Evolutionary conservation across 2,329 filamentous ascomycete genomes (phyloP).

Genomic region (Beauveria varroae): DNA sequence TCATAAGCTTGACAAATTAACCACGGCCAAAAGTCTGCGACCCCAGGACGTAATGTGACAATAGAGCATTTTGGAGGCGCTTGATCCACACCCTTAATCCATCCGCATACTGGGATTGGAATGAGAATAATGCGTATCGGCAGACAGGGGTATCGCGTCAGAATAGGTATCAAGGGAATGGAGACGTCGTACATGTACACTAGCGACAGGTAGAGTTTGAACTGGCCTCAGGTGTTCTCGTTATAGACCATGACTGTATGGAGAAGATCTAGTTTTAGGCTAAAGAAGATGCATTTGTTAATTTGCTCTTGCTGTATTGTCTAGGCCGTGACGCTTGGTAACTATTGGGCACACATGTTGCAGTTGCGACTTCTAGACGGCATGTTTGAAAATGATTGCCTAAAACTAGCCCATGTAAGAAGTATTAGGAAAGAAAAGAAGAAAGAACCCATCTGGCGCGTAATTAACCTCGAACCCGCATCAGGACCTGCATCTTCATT

Average conservation of each 20-base stretch:
- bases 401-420: background rate
- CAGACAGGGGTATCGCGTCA: conserved; percentile 10
- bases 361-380: background rate
- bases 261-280: conserved; percentile 36
- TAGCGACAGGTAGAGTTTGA: conserved; percentile 39
- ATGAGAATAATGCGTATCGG: conserved; percentile 8
- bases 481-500: background rate
- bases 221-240: conserved; percentile 31
- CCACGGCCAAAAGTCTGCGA: conserved; percentile 1
- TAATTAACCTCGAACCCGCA: background rate
- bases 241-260: conserved; percentile 40
- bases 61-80: conserved; percentile 7
- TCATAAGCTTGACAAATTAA: conserved; percentile 29
- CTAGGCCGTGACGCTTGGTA: background rate
- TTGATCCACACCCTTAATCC: background rate
- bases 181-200: conserved; percentile 40
- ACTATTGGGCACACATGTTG: background rate
- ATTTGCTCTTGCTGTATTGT: background rate
- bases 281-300: conserved; percentile 25
- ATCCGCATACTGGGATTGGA: background rate
- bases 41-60: background rate
- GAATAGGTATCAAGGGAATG: conserved; percentile 15
- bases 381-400: no score
- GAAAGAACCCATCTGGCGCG: background rate
- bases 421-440: background rate